These are phyloP conservation scores for Aspergillus oerlinghausenensis DNA, from an alignment of 2,329 filamentous ascomycete genomes.

Conservation along the genomic window DNA sequence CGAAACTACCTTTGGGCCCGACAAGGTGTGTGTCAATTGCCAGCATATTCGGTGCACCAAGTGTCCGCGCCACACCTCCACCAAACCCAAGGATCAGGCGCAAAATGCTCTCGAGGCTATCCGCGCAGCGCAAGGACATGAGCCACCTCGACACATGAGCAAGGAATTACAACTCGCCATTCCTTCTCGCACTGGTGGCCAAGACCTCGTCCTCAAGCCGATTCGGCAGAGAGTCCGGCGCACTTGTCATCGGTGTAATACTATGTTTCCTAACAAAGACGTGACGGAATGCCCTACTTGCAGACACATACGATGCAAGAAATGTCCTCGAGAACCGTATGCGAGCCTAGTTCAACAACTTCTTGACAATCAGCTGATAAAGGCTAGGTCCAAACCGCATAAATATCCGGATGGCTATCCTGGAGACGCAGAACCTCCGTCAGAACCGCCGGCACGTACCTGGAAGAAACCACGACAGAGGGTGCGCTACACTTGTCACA, in stretches of 20 bases:
- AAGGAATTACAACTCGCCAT: slow-evolving; percentile 38
- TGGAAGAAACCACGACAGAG: slow-evolving; percentile 35
- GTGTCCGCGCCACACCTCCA: slow-evolving; percentile 69
- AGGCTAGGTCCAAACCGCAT: slow-evolving; percentile 32
- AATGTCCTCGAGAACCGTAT: slow-evolving; percentile 76
- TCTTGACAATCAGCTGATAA: slow-evolving; percentile 4
- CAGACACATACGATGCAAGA: slow-evolving; percentile 69
- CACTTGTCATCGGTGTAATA: slow-evolving; percentile 69
- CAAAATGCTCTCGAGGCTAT: slow-evolving; percentile 29
- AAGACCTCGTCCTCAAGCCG: slow-evolving; percentile 68
- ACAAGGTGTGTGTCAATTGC: slow-evolving; percentile 71
- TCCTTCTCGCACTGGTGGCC: slow-evolving; percentile 61
- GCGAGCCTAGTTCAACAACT: slow-evolving; percentile 32
- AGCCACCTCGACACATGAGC: slow-evolving; percentile 42
- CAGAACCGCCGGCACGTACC: slow-evolving; percentile 31
- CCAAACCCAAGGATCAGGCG: slow-evolving; percentile 58
- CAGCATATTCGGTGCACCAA: slow-evolving; percentile 75
- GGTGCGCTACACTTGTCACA: slow-evolving; percentile 41
- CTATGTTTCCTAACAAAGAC: slow-evolving; percentile 52
- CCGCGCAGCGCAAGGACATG: slow-evolving; percentile 9
- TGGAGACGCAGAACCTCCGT: slow-evolving; percentile 38
- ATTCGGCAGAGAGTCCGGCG: slow-evolving; percentile 69
- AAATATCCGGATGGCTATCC: slow-evolving; percentile 45
- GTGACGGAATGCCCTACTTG: slow-evolving; percentile 65
- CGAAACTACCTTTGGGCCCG: slow-evolving; percentile 65